Evolutionary conservation across 2,329 filamentous ascomycete genomes (phyloP), one percentile per base, ranked within the genome.

Genomic region (Fusarium keratoplasticum): DNA sequence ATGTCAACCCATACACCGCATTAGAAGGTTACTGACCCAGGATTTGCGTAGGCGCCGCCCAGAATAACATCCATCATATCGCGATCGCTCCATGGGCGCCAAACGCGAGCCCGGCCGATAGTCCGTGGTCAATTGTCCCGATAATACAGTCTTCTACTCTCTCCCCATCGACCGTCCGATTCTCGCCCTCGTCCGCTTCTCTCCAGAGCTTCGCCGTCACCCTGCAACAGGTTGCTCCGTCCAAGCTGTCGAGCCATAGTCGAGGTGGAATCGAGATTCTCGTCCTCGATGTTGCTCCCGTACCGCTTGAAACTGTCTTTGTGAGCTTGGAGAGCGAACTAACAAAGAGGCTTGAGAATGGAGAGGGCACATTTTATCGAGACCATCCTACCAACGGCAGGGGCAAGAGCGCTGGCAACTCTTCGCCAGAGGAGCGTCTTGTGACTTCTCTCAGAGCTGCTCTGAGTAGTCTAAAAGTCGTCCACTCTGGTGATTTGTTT

Each of bases 81-180:
- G 93, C 93, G 47, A 90, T 95, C 73, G 90, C 93, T 55, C 93
- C 93, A 5, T 95, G 93, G 92, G 85, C 89, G 1, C 92, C 94
- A 14, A 86, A 84, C 64, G 82, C 86, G 38, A 85, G 84, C 7
- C 83, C 89, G 22, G 87, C 93, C 79, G 90, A 91, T 67, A 89
- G 91, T 20, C 88, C 89, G 55, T 99, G 96, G 96, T 95, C 95
- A 9, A 89, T 98, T 59, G 89, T 98, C 36, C 94, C 96, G 2
- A 90, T 97, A 68, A 87, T 87, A 25, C 86, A 87, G 73, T 91
- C 91, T 47, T 87, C 90, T 50, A 88, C 89, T 11, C 87, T 95
- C 50, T 89, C 94, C 20, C 90, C 93, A 73, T 94, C 93, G 6
- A 97, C 94, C 2, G 88, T 98, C 42, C 92, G 95, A 70, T 93